phyloP scores from a whole-genome alignment of 352 stramenopile genomes.

The Elongisporangium undulatum region DNA sequence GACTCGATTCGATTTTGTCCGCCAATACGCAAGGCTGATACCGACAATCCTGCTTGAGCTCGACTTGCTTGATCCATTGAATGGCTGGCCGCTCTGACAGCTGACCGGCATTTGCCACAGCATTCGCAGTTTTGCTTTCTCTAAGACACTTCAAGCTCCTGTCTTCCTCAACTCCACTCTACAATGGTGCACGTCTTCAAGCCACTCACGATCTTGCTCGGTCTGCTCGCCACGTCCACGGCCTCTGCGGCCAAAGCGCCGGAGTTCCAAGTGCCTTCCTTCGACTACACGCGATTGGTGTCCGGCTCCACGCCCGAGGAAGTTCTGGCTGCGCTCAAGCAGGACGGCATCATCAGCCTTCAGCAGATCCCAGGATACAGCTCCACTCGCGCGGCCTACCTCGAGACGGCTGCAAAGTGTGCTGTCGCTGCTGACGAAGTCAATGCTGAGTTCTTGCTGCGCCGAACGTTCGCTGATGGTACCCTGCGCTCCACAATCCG shows the following conservation, averaged over 20 bases:
- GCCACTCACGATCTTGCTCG: neutral
- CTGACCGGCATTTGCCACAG: neutral
- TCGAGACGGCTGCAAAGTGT: conserved; percentile 30
- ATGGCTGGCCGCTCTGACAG: neutral
- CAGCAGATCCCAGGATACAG: conserved; percentile 43
- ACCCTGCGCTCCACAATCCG: conserved; percentile 44
- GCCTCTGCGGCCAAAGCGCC: conserved; percentile 1
- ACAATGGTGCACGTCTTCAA: neutral
- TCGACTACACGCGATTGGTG: conserved; percentile 23
- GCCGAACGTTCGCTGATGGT: conserved; percentile 44
- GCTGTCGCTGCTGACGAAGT: conserved; percentile 18
- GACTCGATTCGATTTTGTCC: neutral
- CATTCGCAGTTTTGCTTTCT: neutral
- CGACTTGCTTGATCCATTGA: neutral
- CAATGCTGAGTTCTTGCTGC: conserved; percentile 20
- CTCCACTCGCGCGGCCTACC: conserved; percentile 26
- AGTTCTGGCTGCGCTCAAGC: conserved; percentile 30
- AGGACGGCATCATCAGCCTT: conserved; percentile 40
- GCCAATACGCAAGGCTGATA: neutral
- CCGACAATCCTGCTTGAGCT: neutral
- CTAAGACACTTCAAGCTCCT: neutral
- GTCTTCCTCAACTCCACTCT: neutral
- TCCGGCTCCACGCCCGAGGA: conserved; percentile 9
- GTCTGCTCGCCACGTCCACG: neutral
- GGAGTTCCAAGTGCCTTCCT: conserved; percentile 26